Evolutionary conservation across 176 grass and related monocot species (phyloP), one percentile per base, ranked within the genome.

Genomic region (Saccharum spontaneum): DNA sequence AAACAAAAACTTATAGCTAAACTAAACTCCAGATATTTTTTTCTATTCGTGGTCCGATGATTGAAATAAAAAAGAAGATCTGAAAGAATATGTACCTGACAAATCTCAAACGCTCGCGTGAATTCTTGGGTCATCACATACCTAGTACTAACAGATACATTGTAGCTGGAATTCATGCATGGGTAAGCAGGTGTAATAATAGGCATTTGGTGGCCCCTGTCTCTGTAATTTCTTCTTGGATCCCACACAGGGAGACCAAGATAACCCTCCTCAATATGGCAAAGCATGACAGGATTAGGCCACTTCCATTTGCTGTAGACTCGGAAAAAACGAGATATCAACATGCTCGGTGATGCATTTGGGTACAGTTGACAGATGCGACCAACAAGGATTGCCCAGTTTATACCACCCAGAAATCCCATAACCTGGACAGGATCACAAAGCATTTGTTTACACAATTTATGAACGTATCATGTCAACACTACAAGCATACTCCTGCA

Each of bases 101-200:
- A 98, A 30, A 95, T 89, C 45, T 88, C 89, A 67, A 75, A 84
- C 14, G 89, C 93, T 76, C 91, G 83, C 45, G 89, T 91, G 85
- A 98, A 98, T 82, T 98, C 93, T 87, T 98, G 91, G 9, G 78
- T 60, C 91, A 98, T 95, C 49, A 98, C 84, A 49, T 87, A 64
- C 77, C 86, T 89, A 73, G 96, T 95, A 74, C 96, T 98, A 17
- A 83, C 50, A 73, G 93, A 95, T 57, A 98, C 93, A 64, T 98
- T 98, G 76, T 93, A 98, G 66, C 96, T 94, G 40, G 91, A 98
- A 87, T 95, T 98, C 96, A 95, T 98, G 85, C 89, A 84, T 50
- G 96, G 96, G 88, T 98, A 98, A 34, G 93, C 96, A 18, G 96
- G 96, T 76, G 96, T 98, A 81, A 98, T 98, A 69, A 98, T 98